phyloP scores from a whole-genome alignment of 371 early-diverging fungal genomes.

The Mucor velutinosus region DNA sequence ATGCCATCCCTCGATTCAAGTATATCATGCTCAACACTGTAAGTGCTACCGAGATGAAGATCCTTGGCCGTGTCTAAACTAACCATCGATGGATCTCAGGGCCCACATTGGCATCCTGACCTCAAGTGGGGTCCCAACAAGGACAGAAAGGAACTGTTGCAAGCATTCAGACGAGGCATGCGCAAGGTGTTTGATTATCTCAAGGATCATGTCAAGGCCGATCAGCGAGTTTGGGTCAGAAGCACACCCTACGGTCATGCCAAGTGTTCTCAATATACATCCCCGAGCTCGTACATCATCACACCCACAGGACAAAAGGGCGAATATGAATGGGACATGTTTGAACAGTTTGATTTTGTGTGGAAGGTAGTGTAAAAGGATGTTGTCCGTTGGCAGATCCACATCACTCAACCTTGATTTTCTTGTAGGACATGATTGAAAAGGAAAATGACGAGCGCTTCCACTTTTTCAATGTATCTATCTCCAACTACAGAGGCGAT shows the following conservation, averaged over 20 bases:
- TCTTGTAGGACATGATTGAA: conserved; percentile 25
- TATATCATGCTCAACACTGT: conserved; percentile 46
- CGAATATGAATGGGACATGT: conserved; percentile 49
- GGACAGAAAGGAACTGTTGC: conserved; percentile 33
- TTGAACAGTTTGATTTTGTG: conserved; percentile 33
- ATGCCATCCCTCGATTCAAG: conserved; percentile 32
- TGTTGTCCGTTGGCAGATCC: not conserved
- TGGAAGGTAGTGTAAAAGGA: conserved; percentile 28
- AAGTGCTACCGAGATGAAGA: not conserved
- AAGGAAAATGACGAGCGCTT: conserved; percentile 30
- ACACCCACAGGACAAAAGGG: conserved; percentile 27
- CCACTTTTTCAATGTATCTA: conserved; percentile 35
- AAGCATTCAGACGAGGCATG: conserved; percentile 31
- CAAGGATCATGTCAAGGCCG: conserved; percentile 22
- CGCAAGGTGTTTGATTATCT: conserved; percentile 27
- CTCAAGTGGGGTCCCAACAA: conserved; percentile 35
- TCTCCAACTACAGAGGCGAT: conserved; percentile 39
- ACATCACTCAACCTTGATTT: not conserved
- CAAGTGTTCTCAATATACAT: conserved; percentile 37
- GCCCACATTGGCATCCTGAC: conserved; percentile 47
- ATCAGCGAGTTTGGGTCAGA: conserved; percentile 42
- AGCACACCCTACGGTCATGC: conserved; percentile 44
- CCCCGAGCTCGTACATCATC: conserved; percentile 13
- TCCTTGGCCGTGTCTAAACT: not conserved
- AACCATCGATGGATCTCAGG: conserved; percentile 11